Percentiles rank a stretch among this genome's conserved stretches.
Evolutionary conservation across 23 red algal species (phyloP).

Genomic region (Pyropia haitanensis): DNA sequence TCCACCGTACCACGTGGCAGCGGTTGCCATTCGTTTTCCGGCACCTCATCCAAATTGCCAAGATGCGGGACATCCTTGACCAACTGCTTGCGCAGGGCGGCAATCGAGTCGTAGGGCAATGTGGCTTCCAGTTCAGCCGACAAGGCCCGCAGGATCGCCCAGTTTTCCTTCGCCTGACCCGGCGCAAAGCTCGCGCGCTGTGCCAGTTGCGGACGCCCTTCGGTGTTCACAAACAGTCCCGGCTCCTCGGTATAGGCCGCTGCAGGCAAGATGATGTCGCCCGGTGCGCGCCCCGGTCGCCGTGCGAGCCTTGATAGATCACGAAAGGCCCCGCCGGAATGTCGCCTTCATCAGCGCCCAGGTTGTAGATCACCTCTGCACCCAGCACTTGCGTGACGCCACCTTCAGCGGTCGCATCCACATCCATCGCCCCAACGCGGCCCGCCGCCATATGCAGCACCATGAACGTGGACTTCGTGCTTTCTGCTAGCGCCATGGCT

Average conservation of each 20-base stretch:
- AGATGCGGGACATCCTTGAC: slow-evolving; percentile 47
- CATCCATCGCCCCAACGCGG: slow-evolving; percentile 75
- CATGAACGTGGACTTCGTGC: slow-evolving; percentile 27
- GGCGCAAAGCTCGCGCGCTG: slow-evolving; percentile 79
- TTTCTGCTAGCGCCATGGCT: too few species aligned
- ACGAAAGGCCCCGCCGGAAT: slow-evolving; percentile 79
- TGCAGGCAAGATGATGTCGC: slow-evolving; percentile 77
- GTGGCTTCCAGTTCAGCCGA: slow-evolving; percentile 35
- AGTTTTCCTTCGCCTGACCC: slow-evolving; percentile 62
- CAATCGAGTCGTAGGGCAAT: slow-evolving; percentile 36
- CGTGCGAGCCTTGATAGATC: slow-evolving; percentile 94
- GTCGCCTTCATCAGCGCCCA: too few species aligned
- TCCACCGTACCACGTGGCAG: slow-evolving; percentile 8
- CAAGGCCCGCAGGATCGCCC: slow-evolving; percentile 60
- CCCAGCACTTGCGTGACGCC: slow-evolving; percentile 70
- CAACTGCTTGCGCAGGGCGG: slow-evolving; percentile 13
- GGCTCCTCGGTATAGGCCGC: slow-evolving; percentile 94
- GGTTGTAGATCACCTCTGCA: slow-evolving; percentile 83
- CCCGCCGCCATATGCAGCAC: slow-evolving; percentile 58
- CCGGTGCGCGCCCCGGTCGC: slow-evolving; percentile 80
- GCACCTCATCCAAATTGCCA: slow-evolving; percentile 33
- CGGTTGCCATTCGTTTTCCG: slow-evolving; percentile 22
- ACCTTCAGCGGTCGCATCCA: slow-evolving; percentile 83
- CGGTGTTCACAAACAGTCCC: slow-evolving; percentile 85
- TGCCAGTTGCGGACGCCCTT: slow-evolving; percentile 78